Evolutionary conservation across 2,329 filamentous ascomycete species (phyloP), one percentile per base, ranked within the genome.

Genomic region (Ceratocystis colombiana): DNA sequence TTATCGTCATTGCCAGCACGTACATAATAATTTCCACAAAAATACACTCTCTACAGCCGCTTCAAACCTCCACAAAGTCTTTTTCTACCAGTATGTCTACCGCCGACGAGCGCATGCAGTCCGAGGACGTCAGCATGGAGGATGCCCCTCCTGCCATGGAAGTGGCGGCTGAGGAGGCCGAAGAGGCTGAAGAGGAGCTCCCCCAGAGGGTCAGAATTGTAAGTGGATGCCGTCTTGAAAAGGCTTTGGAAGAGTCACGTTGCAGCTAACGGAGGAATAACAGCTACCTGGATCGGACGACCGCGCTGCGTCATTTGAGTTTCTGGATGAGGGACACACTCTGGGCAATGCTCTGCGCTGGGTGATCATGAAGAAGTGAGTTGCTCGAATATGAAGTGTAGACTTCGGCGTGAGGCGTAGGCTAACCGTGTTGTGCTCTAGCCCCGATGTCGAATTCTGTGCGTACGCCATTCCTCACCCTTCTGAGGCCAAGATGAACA

Each of bases 361-460:
- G 74, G 88, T 96, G 69, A 95, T 99, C 72, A 96, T 96, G 89
- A 97, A 97, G 78, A 99, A 99, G 93, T 96, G 79, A 70, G 84
- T 73, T 6, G 28, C 61, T 37, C 10, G n/a, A 10, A 64, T 6
- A 2, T 10, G 10, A 6, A 0, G 20, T 37, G 3, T 3, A 17
- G n/a, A 68, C 70, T 68, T 57, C 66, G n/a, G n/a, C 3, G 3
- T 20, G 2, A 12, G 3, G 15, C 10, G 28, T 8, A 6, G 2
- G 15, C 64, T 62, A 66, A 66, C 57, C 12, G 15, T 44, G 20
- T 3, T 6, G 7, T 28, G 33, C 44, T 64, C 64, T 70, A 97
- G 93, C 75, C 93, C 94, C 37, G 86, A 94, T 70, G 94, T 99
- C 68, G 94, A 99, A 75, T 96, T 99, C 77, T 97, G 94, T 77